A percentile compares a stretch with the other conserved stretches of the same genome.
phyloP scores from a whole-genome alignment of 1,284 basidiomycete species.

The Mycena sp. region DNA sequence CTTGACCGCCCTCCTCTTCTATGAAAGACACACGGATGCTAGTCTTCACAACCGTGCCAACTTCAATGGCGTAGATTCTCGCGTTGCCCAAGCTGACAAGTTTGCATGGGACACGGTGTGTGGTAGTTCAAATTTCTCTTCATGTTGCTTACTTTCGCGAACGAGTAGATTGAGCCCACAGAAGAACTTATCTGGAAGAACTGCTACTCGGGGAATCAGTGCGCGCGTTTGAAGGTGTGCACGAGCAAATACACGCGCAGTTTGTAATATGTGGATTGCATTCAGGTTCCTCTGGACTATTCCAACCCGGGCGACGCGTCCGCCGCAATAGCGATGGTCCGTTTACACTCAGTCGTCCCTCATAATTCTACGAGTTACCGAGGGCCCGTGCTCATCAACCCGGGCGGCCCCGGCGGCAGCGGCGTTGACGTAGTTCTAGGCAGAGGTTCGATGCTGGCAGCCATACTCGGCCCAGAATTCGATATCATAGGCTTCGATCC shows the following conservation, averaged over 20 bases:
- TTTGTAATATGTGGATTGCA: background rate
- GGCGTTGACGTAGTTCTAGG: conserved; percentile 35
- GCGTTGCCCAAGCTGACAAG: no score
- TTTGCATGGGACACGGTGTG: no score
- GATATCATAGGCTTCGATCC: conserved; percentile 48
- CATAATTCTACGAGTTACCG: conserved; percentile 34
- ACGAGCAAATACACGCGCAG: no score
- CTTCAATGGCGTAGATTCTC: no score
- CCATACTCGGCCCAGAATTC: conserved; percentile 38
- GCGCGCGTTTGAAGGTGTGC: conserved; percentile 22
- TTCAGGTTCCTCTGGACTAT: conserved; percentile 44
- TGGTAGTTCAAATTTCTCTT: no score
- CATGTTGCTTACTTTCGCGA: no score
- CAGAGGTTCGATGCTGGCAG: background rate
- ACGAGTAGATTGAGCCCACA: conserved; percentile 16
- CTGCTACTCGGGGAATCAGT: conserved; percentile 22
- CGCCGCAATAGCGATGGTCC: conserved; percentile 42
- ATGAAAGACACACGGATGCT: no score
- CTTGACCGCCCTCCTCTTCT: no score
- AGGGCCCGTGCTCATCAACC: conserved; percentile 46
- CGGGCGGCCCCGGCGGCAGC: conserved; percentile 45
- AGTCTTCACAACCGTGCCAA: no score
- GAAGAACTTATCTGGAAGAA: conserved; percentile 19
- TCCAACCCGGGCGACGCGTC: conserved; percentile 33
- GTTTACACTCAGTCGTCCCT: conserved; percentile 34